Conservation (phyloP, 2,329 filamentous ascomycete genomes). For the Pseudogymnoascus sp. region DNA sequence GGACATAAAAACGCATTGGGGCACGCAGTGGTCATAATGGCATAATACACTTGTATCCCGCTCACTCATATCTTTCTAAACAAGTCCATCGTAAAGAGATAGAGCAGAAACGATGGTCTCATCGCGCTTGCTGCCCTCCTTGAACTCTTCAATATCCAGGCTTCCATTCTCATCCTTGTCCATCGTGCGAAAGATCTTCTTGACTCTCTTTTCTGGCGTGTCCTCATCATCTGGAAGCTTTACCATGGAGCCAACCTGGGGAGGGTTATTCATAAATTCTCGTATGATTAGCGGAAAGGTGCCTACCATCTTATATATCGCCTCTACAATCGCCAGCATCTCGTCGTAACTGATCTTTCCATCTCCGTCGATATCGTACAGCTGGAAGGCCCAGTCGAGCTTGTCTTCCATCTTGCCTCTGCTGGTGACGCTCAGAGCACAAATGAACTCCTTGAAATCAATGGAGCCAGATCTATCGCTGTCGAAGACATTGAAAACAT, state of each 20-base stretch:
- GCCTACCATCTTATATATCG: constrained; percentile 97
- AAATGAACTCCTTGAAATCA: constrained; percentile 99
- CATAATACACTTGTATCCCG: constrained; percentile 10
- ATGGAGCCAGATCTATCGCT: constrained; percentile 95
- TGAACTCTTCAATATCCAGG: constrained; percentile 96
- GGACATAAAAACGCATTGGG: constrained; percentile 5
- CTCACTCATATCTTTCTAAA: constrained; percentile 44
- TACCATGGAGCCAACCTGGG: constrained; percentile 94
- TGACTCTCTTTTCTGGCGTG: constrained; percentile 95
- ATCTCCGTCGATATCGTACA: constrained; percentile 98
- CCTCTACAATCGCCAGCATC: constrained; percentile 97
- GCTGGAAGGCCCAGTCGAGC: constrained; percentile 97
- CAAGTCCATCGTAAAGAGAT: constrained; percentile 91
- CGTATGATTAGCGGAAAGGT: background rate
- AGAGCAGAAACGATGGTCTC: constrained; percentile 97
- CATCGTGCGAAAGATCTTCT: constrained; percentile 99
- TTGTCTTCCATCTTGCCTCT: constrained; percentile 99
- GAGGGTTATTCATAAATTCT: background rate
- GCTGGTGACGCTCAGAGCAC: constrained; percentile 91
- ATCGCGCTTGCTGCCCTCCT: constrained; percentile 97
- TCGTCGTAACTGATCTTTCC: constrained; percentile 99
- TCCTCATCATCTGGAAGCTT: constrained; percentile 98
- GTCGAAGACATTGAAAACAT: constrained; percentile 99
- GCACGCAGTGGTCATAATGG: constrained; percentile 3
- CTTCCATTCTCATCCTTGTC: constrained; percentile 99